Percentiles rank a stretch among this genome's conserved stretches.
These are phyloP conservation scores for Alternaria ethzedia DNA, from an alignment of 2,329 filamentous ascomycete genomes.

Conservation along the genomic window DNA sequence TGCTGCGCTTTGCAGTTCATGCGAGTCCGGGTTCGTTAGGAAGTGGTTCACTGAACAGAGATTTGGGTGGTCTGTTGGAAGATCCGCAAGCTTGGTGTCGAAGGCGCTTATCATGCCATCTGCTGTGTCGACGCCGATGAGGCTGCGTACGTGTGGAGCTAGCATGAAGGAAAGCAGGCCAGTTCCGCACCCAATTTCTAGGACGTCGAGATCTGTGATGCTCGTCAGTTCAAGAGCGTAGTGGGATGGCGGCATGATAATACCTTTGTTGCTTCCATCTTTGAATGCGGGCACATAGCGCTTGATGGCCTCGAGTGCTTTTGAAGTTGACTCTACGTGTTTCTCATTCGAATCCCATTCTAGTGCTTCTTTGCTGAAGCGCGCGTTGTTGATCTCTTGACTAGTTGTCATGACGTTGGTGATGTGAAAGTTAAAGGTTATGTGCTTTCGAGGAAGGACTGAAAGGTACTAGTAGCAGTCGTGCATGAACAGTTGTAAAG, in stretches of 20 bases:
- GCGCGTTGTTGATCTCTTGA: slow-evolving; percentile 48
- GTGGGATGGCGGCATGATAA: background rate
- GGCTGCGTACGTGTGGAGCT: slow-evolving; percentile 55
- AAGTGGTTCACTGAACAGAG: slow-evolving; percentile 56
- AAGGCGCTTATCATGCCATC: slow-evolving; percentile 63
- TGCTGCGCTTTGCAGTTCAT: slow-evolving; percentile 34
- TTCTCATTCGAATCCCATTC: slow-evolving; percentile 62
- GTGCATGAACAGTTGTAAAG: background rate
- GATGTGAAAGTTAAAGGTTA: background rate
- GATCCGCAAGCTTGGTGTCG: slow-evolving; percentile 51
- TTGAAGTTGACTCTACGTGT: slow-evolving; percentile 54
- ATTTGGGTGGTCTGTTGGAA: slow-evolving; percentile 40
- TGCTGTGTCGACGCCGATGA: slow-evolving; percentile 62
- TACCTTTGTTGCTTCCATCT: slow-evolving; percentile 38
- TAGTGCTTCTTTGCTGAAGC: slow-evolving; percentile 63
- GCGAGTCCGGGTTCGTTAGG: slow-evolving; percentile 59
- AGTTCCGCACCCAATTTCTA: slow-evolving; percentile 65
- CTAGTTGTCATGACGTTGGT: background rate
- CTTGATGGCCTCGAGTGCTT: slow-evolving; percentile 56
- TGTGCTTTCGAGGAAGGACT: background rate
- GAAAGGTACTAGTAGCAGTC: background rate
- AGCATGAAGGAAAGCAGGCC: slow-evolving; percentile 60
- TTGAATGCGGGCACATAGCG: slow-evolving; percentile 45
- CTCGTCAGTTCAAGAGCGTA: background rate
- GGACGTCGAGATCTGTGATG: slow-evolving; percentile 51